These are phyloP conservation scores for Neurospora sp. DNA, from an alignment of 495 filamentous ascomycete species.

Conservation along the genomic window DNA sequence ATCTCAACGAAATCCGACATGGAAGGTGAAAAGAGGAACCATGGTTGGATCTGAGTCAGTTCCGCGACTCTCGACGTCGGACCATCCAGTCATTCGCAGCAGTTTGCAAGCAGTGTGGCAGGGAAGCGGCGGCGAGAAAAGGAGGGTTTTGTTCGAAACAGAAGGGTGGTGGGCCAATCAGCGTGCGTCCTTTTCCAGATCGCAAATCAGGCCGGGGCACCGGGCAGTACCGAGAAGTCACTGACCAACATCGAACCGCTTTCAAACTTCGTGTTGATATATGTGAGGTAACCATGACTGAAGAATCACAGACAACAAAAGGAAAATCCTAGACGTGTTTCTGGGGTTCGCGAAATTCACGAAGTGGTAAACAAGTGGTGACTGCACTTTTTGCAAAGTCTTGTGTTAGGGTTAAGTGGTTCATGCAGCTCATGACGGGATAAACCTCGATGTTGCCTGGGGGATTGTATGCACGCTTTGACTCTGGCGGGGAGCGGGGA, in stretches of 20 bases:
- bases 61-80: background rate
- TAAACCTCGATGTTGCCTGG: background rate
- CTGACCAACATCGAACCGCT: background rate
- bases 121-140: background rate
- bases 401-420: background rate
- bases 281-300: background rate
- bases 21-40: no score
- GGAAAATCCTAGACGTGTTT: background rate
- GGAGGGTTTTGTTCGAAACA: background rate
- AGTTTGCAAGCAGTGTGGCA: background rate
- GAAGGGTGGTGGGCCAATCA: background rate
- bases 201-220: background rate
- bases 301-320: background rate
- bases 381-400: background rate
- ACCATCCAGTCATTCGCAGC: background rate
- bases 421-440: background rate
- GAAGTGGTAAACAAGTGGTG: background rate
- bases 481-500: background rate
- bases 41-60: background rate
- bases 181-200: background rate
- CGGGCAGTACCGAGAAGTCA: background rate
- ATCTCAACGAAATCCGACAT: background rate
- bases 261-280: background rate
- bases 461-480: background rate
- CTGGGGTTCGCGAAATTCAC: background rate